Base-by-base conservation (phyloP, 495 filamentous ascomycete species). In the Hypoxylon intermedium region DNA sequence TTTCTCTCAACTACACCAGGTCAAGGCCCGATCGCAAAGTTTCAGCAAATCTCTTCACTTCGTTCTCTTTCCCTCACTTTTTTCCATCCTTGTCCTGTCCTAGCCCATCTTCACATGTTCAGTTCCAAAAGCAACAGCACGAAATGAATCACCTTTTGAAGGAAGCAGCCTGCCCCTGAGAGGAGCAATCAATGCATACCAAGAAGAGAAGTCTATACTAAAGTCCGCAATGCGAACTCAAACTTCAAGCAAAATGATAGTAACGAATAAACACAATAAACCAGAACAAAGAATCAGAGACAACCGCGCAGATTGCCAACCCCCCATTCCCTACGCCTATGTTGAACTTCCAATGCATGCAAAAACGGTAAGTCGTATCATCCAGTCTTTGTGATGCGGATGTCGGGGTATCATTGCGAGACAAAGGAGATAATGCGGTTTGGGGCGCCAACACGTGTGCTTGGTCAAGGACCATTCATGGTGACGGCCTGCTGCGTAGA, bases 211-310 rank as follows among this genome's bases (percentile, higher is more conserved):
- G 40, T 58, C 60, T 52, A 58, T 45, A 66, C n/a, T n/a, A n/a
- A n/a, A n/a, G n/a, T n/a, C n/a, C n/a, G n/a, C n/a, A 30, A 30
- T 68, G 59, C 60, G 68, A 61, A 40, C 41, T 60, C 49, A 53
- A 45, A 67, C 51, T 49, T n/a, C n/a, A n/a, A 60, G 41, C 49
- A 55, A 58, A 62, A 65, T 23, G n/a, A n/a, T n/a, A n/a, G n/a
- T n/a, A n/a, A n/a, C n/a, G n/a, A n/a, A n/a, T n/a, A n/a, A 44
- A 68, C 42, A 46, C 46, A 54, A 59, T 60, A 62, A 46, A 52
- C 67, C 70, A 58, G 69, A 69, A 44, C 57, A 66, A 72, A 55
- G 57, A 15, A 51, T 54, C 19, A 41, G 37, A 40, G 43, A 53
- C 33, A 49, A 16, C 45, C 31, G 16, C 28, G 15, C 42, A 30